phyloP scores from a whole-genome alignment of 805 yeast genomes.

The Yamadazyma paraphyllophila region DNA sequence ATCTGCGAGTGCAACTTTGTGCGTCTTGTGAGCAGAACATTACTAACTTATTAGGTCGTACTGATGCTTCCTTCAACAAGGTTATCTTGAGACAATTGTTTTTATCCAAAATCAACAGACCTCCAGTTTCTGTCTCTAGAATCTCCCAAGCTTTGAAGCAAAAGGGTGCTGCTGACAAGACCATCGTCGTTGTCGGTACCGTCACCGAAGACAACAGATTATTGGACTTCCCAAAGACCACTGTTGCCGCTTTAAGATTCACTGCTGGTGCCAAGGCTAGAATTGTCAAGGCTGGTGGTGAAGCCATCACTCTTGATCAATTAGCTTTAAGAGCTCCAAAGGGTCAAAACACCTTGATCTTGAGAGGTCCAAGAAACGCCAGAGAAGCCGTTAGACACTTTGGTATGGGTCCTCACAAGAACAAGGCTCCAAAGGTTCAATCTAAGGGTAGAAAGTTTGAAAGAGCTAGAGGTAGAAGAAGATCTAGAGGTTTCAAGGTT shows the following conservation, averaged over 20 bases:
- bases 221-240: slow-evolving; percentile 90
- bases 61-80: slow-evolving; percentile 99
- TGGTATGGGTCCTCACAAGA: slow-evolving; percentile 99
- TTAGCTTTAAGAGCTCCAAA: slow-evolving; percentile 99
- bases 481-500: slow-evolving; percentile 99
- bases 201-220: slow-evolving; percentile 97
- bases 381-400: slow-evolving; percentile 99
- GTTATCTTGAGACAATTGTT: slow-evolving; percentile 90
- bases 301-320: slow-evolving; percentile 98
- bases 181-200: slow-evolving; percentile 98
- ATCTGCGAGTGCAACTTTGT: slow-evolving; percentile 40
- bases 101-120: slow-evolving; percentile 98
- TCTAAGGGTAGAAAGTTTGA: slow-evolving; percentile 99
- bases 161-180: slow-evolving; percentile 84
- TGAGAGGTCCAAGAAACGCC: slow-evolving; percentile 98
- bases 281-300: slow-evolving; percentile 98
- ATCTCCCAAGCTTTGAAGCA: slow-evolving; percentile 79
- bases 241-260: slow-evolving; percentile 99
- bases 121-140: slow-evolving; percentile 97
- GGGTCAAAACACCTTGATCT: slow-evolving; percentile 96
- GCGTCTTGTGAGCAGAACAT: slow-evolving; percentile 48
- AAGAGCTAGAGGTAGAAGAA: slow-evolving; percentile 99
- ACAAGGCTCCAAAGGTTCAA: slow-evolving; percentile 97
- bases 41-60: slow-evolving; percentile 72
- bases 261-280: slow-evolving; percentile 98